Evolutionary conservation across 495 filamentous ascomycete genomes (phyloP), one percentile per base, ranked within the genome.

Genomic region (Penicillium tannophilum): DNA sequence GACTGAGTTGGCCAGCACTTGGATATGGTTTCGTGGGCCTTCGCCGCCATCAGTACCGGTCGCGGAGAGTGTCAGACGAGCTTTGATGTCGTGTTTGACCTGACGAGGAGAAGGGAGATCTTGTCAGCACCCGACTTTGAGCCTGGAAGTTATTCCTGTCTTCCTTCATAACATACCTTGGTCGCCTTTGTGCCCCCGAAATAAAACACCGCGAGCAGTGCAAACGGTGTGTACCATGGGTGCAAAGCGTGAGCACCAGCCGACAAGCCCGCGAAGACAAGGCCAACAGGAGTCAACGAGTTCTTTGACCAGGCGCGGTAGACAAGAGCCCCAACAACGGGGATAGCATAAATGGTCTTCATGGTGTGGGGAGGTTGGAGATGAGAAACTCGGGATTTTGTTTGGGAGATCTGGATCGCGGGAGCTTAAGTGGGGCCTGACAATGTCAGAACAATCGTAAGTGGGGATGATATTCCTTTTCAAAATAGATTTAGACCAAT

Each of bases 211-310:
- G 79, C 80, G 3, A 98, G 82, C 11, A 97, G 80, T 23, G 82
- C 80, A 71, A 97, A 95, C 2, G 90, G 92, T n/a, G 92, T 76
- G 54, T 87, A 89, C 90, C 90, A 96, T 9, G 94, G 93, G 73
- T 98, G 94, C 20, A 91, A 63, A 10, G 92, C 90, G 72, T 98
- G 94, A 4, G 87, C 83, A 54, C 80, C 69, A 9, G 91, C 93
- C 8, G 95, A 95, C 31, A 88, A 58, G 23, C 73, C 74, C 12
- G 92, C 92, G 20, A 83, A 79, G 10, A 87, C 65, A 59, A 93
- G 81, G 44, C 91, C 91, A 33, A 80, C 74, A 0, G 88, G 86
- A 12, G 91, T 94, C 45, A 96, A 80, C 8, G 90, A 92, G 24
- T 90, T 87, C 61, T 86, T 85, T 19, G 84, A 82, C 68, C 82